These are phyloP conservation scores for Quercus mongolica DNA, from an alignment of 306 rosid species.

Conservation along the genomic window DNA sequence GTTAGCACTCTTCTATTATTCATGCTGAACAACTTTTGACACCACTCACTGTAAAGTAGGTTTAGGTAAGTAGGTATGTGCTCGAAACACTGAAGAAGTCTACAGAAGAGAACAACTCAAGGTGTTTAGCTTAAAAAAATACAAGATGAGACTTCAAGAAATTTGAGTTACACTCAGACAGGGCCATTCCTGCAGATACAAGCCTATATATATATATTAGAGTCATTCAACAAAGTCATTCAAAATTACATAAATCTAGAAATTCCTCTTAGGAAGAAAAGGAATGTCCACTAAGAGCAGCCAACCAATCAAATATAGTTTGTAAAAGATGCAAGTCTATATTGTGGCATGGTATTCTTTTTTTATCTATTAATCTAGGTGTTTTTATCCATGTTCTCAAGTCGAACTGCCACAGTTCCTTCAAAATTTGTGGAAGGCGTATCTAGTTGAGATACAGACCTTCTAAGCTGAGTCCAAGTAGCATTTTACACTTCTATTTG, in stretches of 20 bases:
- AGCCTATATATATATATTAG: too few relatives aligned
- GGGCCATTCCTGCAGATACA: background rate
- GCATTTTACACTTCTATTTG: background rate
- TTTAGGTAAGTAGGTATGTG: background rate
- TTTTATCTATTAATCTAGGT: background rate
- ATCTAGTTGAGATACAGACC: background rate
- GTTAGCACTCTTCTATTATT: background rate
- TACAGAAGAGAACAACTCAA: background rate
- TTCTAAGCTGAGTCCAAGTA: background rate
- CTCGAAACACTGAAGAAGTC: background rate
- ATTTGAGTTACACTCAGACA: background rate
- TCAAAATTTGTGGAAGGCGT: background rate
- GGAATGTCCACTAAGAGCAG: too few relatives aligned
- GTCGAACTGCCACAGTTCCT: background rate
- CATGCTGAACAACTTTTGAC: background rate
- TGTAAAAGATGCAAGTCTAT: background rate
- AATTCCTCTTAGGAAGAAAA: too few relatives aligned
- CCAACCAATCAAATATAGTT: too few relatives aligned
- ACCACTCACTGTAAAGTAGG: background rate
- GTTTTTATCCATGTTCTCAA: background rate
- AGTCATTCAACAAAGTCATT: too few relatives aligned
- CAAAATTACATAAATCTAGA: too few relatives aligned
- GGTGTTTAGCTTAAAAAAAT: background rate
- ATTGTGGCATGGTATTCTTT: background rate
- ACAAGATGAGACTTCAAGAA: too few relatives aligned